Base-by-base conservation (phyloP, 2,329 filamentous ascomycete species). In the Achaetomium macrosporum region DNA sequence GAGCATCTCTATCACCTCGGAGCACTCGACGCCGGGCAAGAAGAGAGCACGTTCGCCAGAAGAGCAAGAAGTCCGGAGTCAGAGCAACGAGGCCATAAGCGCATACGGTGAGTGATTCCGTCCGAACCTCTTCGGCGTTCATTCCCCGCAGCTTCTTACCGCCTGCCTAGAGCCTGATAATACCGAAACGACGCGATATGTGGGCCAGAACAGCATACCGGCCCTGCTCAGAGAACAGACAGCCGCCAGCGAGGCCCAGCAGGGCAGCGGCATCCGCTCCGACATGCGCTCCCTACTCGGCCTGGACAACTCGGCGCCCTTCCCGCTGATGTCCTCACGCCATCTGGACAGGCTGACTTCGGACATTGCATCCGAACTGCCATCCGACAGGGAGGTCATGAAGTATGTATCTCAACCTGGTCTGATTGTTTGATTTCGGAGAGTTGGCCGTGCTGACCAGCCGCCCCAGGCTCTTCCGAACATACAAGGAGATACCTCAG, bases 131-230 rank as follows among this genome's bases (percentile, higher is more conserved):
- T 13, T 1, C 7, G 7, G 20, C 17, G 10, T 10, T 30, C 36
- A 15, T 10, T 47, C 55, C 57, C 51, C 11, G 36, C 9, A 16
- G 9, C 29, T 31, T 25, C 35, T 37, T n/a, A 37, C 35, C 7
- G 35, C 15, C 7, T 8, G 3, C n/a, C 35, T 30, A 64, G 81
- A 84, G 52, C 71, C 76, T 25, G 81, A 84, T 48, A 66, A 71
- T 47, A 70, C 73, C 49, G 77, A 80, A 53, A 72, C 74, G 45
- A 77, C 81, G 43, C 75, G 82, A 40, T 85, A 84, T 65, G 73
- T 85, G 33, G 82, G 82, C 29, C 80, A 85, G 63, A 85, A 85
- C 66, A 84, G 81, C 64, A 85, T 85, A 50, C 82, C 82, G 8
- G 82, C 81, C n/a, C 69, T 85, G 35, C 69, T 85, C 37, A 75